A percentile compares a stretch with the other conserved stretches of the same genome.
Conservation (phyloP, 2,329 filamentous ascomycete species). For the Ramichloridium luteum region DNA sequence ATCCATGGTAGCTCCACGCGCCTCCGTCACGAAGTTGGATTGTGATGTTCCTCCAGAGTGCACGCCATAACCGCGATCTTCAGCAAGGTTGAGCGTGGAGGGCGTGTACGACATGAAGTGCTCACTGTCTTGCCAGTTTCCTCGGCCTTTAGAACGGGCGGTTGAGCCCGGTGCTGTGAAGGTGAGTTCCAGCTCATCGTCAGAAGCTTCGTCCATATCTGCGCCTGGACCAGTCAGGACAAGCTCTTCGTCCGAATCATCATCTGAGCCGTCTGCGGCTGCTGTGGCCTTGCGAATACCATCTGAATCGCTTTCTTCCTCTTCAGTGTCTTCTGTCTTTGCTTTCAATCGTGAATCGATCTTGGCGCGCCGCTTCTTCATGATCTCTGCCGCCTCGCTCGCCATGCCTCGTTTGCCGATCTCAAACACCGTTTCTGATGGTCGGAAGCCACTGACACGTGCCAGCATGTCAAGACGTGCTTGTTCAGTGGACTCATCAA, state of each 20-base stretch:
- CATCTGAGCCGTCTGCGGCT: conserved; percentile 31
- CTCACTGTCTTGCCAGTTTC: conserved; percentile 63
- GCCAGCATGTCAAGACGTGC: conserved; percentile 78
- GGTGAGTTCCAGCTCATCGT: conserved; percentile 44
- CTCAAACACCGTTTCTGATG: conserved; percentile 93
- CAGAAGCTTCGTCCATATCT: conserved; percentile 33
- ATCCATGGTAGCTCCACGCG: conserved; percentile 83
- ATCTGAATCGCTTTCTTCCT: conserved; percentile 14
- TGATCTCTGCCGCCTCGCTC: conserved; percentile 59
- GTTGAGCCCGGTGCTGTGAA: conserved; percentile 27
- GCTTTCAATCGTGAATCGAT: conserved; percentile 41
- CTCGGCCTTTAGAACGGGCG: conserved; percentile 12
- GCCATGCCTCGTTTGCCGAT: conserved; percentile 62
- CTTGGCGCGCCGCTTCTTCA: conserved; percentile 58
- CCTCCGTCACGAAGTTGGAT: conserved; percentile 71
- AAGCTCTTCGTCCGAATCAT: conserved; percentile 28
- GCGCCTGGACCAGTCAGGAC: conserved; percentile 21
- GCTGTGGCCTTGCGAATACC: conserved; percentile 24
- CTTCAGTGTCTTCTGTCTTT: conserved; percentile 23
- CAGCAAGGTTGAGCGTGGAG: conserved; percentile 63
- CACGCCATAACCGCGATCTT: conserved; percentile 88
- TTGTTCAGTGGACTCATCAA: conserved; percentile 52
- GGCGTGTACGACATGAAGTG: conserved; percentile 96
- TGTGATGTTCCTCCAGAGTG: conserved; percentile 56
- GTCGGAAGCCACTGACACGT: conserved; percentile 75